Evolutionary conservation across 768 basidiomycete genomes (phyloP).

Genomic region (Rhizopogon salebrosus): DNA sequence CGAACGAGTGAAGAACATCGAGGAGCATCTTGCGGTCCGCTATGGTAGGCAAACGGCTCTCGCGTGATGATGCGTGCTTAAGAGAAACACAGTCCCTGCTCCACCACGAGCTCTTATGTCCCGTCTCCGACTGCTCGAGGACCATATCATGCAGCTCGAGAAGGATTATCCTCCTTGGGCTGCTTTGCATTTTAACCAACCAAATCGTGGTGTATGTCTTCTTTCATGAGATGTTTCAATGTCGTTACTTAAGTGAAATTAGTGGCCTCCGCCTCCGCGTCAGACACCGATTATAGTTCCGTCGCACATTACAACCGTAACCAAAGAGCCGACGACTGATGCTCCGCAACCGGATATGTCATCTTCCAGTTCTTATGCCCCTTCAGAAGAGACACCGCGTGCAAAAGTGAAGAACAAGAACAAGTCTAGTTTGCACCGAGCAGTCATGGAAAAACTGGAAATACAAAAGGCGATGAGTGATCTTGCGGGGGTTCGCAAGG

Average conservation of each 20-base stretch:
- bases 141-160: slow-evolving; percentile 71
- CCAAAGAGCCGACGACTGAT: slow-evolving; percentile 8
- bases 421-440: slow-evolving; percentile 65
- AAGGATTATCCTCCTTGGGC: slow-evolving; percentile 87
- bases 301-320: slow-evolving; percentile 44
- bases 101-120: slow-evolving; percentile 59
- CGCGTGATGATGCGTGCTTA: slow-evolving; percentile 1
- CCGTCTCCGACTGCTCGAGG: slow-evolving; percentile 67
- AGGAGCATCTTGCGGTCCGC: slow-evolving; percentile 65
- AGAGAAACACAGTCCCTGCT: slow-evolving; percentile 51
- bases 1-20: slow-evolving; percentile 61
- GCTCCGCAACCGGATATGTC: slow-evolving; percentile 10
- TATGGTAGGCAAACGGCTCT: slow-evolving; percentile 47
- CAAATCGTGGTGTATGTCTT: slow-evolving; percentile 64
- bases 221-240: not conserved
- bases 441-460: slow-evolving; percentile 71
- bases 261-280: slow-evolving; percentile 86
- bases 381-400: slow-evolving; percentile 8
- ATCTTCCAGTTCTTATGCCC: slow-evolving; percentile 6
- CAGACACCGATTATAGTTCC: slow-evolving; percentile 77
- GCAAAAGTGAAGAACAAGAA: slow-evolving; percentile 33
- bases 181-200: slow-evolving; percentile 84
- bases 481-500: slow-evolving; percentile 21
- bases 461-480: slow-evolving; percentile 69
- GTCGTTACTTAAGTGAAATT: not conserved